Conservation (phyloP, 2,329 filamentous ascomycete species). For the Fonsecaea pedrosoi region DNA sequence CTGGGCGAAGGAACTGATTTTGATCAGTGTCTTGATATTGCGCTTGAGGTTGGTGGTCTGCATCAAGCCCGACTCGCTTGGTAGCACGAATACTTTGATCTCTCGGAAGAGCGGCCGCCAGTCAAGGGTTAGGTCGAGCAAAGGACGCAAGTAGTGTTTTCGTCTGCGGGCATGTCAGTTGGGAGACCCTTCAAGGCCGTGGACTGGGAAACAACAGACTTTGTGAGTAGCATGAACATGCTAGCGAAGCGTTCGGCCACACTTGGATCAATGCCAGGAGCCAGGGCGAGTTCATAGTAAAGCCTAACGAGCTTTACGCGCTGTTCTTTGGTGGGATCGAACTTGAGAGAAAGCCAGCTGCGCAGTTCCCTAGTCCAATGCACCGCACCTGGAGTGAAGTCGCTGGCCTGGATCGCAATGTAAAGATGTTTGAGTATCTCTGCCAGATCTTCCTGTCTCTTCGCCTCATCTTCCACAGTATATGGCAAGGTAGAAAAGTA, state of each 20-base stretch:
- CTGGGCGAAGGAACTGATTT: constrained; percentile 88
- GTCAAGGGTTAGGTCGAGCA: constrained; percentile 87
- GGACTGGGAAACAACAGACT: constrained; percentile 62
- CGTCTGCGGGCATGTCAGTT: constrained; percentile 64
- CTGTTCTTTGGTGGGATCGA: constrained; percentile 86
- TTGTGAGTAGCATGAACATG: constrained; percentile 96
- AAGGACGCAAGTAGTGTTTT: constrained; percentile 91
- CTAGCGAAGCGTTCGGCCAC: constrained; percentile 90
- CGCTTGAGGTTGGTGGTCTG: constrained; percentile 68
- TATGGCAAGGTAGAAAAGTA: constrained; percentile 94
- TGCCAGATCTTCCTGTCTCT: constrained; percentile 78
- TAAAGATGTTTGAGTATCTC: constrained; percentile 95
- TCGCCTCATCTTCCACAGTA: constrained; percentile 76
- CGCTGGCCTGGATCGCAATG: constrained; percentile 86
- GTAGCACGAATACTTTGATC: constrained; percentile 86
- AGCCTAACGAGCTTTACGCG: constrained; percentile 84
- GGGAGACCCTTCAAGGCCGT: not conserved
- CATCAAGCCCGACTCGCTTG: constrained; percentile 74
- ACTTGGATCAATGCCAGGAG: constrained; percentile 82
- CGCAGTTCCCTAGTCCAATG: constrained; percentile 98
- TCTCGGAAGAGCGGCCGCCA: constrained; percentile 94
- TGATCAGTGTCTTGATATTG: constrained; percentile 76
- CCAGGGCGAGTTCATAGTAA: constrained; percentile 91
- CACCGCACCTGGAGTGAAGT: constrained; percentile 89
- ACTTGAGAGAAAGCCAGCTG: constrained; percentile 95